Conservation (phyloP, 2,329 filamentous ascomycete species). For the Xylaria sp. region DNA sequence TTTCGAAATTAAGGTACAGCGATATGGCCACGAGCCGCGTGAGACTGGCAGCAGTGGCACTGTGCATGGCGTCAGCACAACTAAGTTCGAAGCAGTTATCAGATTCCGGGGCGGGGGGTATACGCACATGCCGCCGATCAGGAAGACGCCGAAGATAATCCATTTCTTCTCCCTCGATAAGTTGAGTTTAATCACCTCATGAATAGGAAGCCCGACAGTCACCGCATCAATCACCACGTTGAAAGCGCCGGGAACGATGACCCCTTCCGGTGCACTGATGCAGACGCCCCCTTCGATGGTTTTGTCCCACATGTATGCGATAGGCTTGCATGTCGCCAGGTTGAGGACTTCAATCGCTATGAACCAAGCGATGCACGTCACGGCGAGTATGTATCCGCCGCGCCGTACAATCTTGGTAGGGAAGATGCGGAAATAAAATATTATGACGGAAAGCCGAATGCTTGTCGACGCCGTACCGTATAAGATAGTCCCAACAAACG, state of each 20-base stretch:
- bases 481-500: constrained; percentile 18
- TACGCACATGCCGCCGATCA: constrained; percentile 30
- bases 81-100: not conserved
- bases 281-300: constrained; percentile 15
- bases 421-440: constrained; percentile 28
- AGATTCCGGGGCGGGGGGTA: not conserved
- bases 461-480: constrained; percentile 22
- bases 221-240: constrained; percentile 21
- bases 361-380: constrained; percentile 33
- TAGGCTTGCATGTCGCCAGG: constrained; percentile 35
- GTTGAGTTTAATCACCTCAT: constrained; percentile 23
- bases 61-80: constrained; percentile 6
- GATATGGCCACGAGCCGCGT: constrained; percentile 19
- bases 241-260: constrained; percentile 14
- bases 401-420: constrained; percentile 14
- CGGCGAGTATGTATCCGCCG: constrained; percentile 16
- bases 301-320: constrained; percentile 22
- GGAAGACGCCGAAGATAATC: constrained; percentile 13
- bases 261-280: not conserved
- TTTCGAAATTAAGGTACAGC: constrained; percentile 1
- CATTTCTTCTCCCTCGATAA: constrained; percentile 16
- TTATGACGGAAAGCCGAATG: constrained; percentile 26
- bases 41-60: constrained; percentile 22
- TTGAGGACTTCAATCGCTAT: constrained; percentile 44
- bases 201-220: constrained; percentile 22